Evolutionary conservation across 2,329 filamentous ascomycete species (phyloP).

Genomic region (Sporothrix phasma): DNA sequence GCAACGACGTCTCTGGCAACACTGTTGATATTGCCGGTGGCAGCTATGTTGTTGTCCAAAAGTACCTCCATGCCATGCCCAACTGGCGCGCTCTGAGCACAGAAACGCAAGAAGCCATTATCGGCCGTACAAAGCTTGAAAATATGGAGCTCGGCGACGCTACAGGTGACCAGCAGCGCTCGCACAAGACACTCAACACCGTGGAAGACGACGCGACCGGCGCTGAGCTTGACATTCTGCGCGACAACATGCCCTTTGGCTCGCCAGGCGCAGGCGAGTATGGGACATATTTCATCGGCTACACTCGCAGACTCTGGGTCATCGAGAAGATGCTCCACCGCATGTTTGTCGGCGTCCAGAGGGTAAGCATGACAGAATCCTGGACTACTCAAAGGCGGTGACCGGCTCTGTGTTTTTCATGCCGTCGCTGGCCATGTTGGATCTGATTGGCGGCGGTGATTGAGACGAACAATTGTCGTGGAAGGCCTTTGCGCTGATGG

Average conservation of each 20-base stretch:
- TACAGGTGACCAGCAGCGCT: slow-evolving; percentile 32
- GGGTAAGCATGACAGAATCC: slow-evolving; percentile 45
- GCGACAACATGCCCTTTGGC: slow-evolving; percentile 54
- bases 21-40: slow-evolving; percentile 30
- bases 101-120: slow-evolving; percentile 45
- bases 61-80: slow-evolving; percentile 44
- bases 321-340: slow-evolving; percentile 47
- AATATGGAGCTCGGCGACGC: slow-evolving; percentile 46
- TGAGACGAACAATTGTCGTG: not conserved
- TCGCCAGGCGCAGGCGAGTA: slow-evolving; percentile 40
- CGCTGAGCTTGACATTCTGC: slow-evolving; percentile 41
- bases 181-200: slow-evolving; percentile 46
- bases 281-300: slow-evolving; percentile 50
- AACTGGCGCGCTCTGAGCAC: slow-evolving; percentile 37
- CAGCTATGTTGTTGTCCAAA: slow-evolving; percentile 50
- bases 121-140: slow-evolving; percentile 48
- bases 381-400: slow-evolving; percentile 43
- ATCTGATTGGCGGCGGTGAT: not conserved
- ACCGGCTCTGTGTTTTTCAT: slow-evolving; percentile 47
- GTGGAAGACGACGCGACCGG: slow-evolving; percentile 39
- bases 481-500: too few relatives aligned
- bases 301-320: slow-evolving; percentile 44
- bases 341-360: slow-evolving; percentile 46
- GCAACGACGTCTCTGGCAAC: slow-evolving; percentile 27
- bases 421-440: slow-evolving; percentile 32